Conservation (phyloP, 164 flowering plant species). For the Chimonanthus praecox region DNA sequence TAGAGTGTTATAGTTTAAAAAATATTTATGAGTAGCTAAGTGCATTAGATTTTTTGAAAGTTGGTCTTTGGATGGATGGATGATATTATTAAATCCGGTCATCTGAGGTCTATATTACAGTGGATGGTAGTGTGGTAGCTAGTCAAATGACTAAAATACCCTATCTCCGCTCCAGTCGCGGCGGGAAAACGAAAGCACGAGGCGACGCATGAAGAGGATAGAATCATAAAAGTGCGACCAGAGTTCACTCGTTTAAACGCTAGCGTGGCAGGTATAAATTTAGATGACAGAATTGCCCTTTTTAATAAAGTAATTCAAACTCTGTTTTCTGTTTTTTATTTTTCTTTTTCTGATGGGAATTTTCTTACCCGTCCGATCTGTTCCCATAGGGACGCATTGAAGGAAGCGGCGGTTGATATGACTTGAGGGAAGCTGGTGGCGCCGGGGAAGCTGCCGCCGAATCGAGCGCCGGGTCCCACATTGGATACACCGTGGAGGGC, state of each 20-base stretch:
- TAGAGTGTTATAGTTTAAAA: no score
- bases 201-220: background rate
- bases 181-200: background rate
- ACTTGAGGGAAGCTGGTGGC: conserved; percentile 97
- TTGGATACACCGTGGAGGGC: conserved; percentile 87
- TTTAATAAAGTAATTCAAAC: background rate
- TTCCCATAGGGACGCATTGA: conserved; percentile 76
- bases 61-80: background rate
- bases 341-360: background rate
- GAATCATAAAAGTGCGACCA: no score
- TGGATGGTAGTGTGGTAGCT: background rate
- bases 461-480: conserved; percentile 75
- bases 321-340: background rate
- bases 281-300: background rate
- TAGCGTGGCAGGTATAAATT: background rate
- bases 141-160: background rate
- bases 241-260: no score
- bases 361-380: conserved; percentile 61
- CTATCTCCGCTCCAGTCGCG: background rate
- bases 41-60: no score
- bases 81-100: no score
- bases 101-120: background rate
- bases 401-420: conserved; percentile 80
- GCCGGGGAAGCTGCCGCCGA: conserved; percentile 53
- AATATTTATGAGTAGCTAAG: no score